These are phyloP conservation scores for Fusarium illudens DNA, from an alignment of 2,329 filamentous ascomycete genomes.

Conservation along the genomic window DNA sequence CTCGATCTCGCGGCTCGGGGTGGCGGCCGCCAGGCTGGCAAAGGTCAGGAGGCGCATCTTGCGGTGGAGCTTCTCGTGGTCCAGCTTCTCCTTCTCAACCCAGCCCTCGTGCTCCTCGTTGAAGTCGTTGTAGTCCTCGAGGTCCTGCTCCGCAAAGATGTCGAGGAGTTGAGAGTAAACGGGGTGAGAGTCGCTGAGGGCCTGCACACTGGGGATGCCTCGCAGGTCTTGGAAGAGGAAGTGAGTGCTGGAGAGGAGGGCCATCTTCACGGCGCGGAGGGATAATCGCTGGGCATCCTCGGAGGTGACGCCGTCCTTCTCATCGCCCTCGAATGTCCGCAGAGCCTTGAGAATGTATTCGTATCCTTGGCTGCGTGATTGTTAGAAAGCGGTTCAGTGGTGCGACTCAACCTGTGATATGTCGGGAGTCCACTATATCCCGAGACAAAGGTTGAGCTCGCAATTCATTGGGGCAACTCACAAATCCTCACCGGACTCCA, in stretches of 20 bases:
- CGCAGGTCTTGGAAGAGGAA: constrained; percentile 84
- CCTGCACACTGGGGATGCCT: constrained; percentile 83
- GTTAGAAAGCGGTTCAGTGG: constrained; percentile 21
- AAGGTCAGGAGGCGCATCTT: constrained; percentile 98
- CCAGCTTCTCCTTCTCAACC: constrained; percentile 77
- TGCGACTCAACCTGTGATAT: neutral
- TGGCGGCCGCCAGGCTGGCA: constrained; percentile 84
- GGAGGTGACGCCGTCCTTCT: constrained; percentile 63
- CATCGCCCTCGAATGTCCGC: constrained; percentile 65
- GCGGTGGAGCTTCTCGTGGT: constrained; percentile 79
- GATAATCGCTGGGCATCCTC: constrained; percentile 69
- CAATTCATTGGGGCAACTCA: constrained; percentile 55
- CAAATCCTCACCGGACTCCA: constrained; percentile 79
- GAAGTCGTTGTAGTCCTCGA: constrained; percentile 97
- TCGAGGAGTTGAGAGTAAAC: constrained; percentile 92
- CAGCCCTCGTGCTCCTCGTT: constrained; percentile 89
- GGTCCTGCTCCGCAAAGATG: constrained; percentile 91
- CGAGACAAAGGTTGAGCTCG: neutral
- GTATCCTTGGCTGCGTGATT: constrained; percentile 64
- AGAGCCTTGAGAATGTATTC: constrained; percentile 72
- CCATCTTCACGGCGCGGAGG: constrained; percentile 63
- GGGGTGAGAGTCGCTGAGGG: constrained; percentile 83
- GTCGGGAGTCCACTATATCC: neutral
- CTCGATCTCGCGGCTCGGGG: constrained; percentile 84
- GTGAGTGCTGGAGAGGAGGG: constrained; percentile 61